These are phyloP conservation scores for Delphinella strobiligena DNA, from an alignment of 2,329 filamentous ascomycete species.

Conservation along the genomic window DNA sequence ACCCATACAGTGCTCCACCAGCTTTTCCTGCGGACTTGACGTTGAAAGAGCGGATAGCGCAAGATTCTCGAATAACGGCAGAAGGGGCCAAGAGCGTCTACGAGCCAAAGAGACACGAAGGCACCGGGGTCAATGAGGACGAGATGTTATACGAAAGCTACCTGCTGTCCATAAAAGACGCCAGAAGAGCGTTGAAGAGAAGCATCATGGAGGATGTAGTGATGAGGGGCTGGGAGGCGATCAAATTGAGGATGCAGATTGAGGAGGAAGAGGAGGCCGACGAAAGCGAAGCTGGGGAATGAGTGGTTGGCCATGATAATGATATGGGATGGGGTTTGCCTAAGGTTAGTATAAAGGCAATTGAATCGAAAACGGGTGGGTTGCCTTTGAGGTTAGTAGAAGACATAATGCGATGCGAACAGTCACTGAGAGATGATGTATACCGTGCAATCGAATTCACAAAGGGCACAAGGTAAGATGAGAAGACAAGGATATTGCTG, in stretches of 20 bases:
- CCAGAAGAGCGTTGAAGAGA: slow-evolving; percentile 25
- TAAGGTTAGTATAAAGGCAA: no score
- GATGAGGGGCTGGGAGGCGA: slow-evolving; percentile 30
- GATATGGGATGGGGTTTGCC: no score
- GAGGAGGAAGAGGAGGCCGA: slow-evolving; percentile 11
- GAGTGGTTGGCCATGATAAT: no score
- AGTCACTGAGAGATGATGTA: no score
- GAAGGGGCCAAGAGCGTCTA: slow-evolving; percentile 28
- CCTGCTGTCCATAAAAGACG: slow-evolving; percentile 32
- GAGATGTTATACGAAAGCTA: slow-evolving; percentile 32
- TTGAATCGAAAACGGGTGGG: no score
- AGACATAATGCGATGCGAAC: no score
- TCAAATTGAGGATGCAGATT: slow-evolving; percentile 25
- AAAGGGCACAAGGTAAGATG: no score
- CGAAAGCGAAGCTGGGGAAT: slow-evolving; percentile 1
- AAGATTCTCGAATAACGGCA: slow-evolving; percentile 26
- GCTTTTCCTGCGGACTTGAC: slow-evolving; percentile 24
- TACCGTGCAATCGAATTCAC: no score
- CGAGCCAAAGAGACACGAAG: slow-evolving; percentile 32
- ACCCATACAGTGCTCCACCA: slow-evolving; percentile 24
- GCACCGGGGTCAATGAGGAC: slow-evolving; percentile 37
- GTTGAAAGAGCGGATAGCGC: slow-evolving; percentile 24
- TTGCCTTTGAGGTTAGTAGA: no score
- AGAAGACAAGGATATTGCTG: no score
- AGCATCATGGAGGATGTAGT: slow-evolving; percentile 35